Evolutionary conservation across 2,329 filamentous ascomycete genomes (phyloP), one percentile per base, ranked within the genome.

Genomic region (Metarhizium guizhouense): DNA sequence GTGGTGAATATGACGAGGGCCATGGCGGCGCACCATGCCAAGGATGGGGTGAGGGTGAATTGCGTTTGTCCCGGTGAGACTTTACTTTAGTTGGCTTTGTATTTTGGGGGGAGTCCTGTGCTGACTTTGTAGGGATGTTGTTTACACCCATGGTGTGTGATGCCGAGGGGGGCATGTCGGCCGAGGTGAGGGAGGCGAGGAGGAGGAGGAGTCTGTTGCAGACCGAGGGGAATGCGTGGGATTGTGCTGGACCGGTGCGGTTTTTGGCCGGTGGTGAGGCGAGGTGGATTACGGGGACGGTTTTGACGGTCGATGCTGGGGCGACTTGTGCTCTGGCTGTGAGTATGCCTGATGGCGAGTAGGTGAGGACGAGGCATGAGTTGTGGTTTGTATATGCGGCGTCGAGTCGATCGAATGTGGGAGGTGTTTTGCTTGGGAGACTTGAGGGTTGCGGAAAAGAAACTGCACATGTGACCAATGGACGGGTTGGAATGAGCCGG

Each of bases 1-100:
- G 71, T 79, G 1, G 69, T 79, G 3, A 74, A 79, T 29, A 78
- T 80, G 76, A 79, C 77, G 1, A 62, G 75, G 1, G 74, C 76
- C 1, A 79, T 80, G 76, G 76, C 77, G 1, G 74, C 74, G 1
- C 73, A 79, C 36, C 76, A 79, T 59, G 76, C 69, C 4, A 56
- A 61, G 20, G 68, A 76, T 2, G 71, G 72, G 4, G 76, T 79
- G 18, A 66, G 76, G 6, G 76, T 79, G 2, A 79, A 79, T 48
- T 78, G 76, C 25, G 75, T 79, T 0, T 76, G 74, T 58, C 75
- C 25, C 1, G 25, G 25, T 25, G 25, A 25, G 25, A 4, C 25
- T 25, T 25, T 25, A 25, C 20, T 25, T 25, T 25, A 25, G 25
- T 4, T n/a, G n/a, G n/a, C n/a, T n/a, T 25, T 25, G 25, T 3